Evolutionary conservation across 1,284 basidiomycete species (phyloP), one percentile per base, ranked within the genome.

Genomic region (Cutaneotrichosporon cavernicola): DNA sequence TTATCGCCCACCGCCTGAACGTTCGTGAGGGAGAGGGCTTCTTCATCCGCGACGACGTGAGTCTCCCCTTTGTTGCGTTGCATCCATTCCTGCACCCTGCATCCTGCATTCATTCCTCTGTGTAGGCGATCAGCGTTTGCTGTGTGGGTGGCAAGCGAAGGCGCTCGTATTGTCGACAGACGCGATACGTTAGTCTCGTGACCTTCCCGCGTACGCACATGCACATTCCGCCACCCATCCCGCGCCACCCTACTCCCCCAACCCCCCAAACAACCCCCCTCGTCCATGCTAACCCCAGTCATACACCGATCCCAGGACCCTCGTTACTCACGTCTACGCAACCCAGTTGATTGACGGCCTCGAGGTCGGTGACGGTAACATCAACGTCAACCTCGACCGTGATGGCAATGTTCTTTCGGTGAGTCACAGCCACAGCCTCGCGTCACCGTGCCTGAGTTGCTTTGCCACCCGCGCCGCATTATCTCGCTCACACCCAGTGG

Each of bases 331-430:
- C 78, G 83, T 92, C 70, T 94, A 91, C 73, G 86, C 89, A 67
- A 86, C 88, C 68, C 92, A 97, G 81, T 70, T 90, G 60, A 78
- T 94, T 72, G 87, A 90, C 68, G 91, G 91, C 49, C 82, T 94
- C 61, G 91, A 94, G 76, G 91, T 97, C 14, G 84, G 86, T 18
- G 91, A 97, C 74, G 92, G 89, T 52, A 89, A 94, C 80, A 86
- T 94, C 81, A 95, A 96, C 78, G 81, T 97, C 76, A 95, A 96
- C 82, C 83, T 95, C 76, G 89, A 77, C 56, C 67, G 72, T 80
- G 85, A 90, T 65, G 92, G 91, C 58, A 81, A 84, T 60, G 85
- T 96, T 16, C 74, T 94, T 56, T 92, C 90, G 38, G 55, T 56
- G 55, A 40, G 55, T 56, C 30, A 36, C 53, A 38, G n/a, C 10